Evolutionary conservation across 805 yeast genomes (phyloP).

Genomic region (Starmerella scarabaei): DNA sequence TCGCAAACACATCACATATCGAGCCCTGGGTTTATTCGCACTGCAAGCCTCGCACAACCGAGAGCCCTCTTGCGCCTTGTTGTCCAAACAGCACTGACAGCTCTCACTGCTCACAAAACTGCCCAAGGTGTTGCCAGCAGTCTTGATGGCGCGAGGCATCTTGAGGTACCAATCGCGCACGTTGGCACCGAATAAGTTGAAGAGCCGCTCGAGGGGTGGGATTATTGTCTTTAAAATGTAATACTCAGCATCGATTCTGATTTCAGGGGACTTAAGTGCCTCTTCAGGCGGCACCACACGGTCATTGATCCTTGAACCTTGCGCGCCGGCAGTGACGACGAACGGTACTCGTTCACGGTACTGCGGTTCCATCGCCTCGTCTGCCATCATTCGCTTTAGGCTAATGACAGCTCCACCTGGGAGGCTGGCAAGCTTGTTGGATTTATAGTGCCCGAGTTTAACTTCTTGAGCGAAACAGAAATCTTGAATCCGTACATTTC

Average conservation of each 20-base stretch:
- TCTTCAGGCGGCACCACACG: constrained; percentile 71
- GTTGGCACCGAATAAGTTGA: constrained; percentile 73
- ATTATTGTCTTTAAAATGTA: constrained; percentile 72
- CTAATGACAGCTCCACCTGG: constrained; percentile 91
- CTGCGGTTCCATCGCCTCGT: constrained; percentile 69
- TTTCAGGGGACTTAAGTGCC: constrained; percentile 34
- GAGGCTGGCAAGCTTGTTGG: constrained; percentile 33
- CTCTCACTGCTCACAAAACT: too few relatives aligned
- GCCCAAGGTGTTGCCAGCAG: too few relatives aligned
- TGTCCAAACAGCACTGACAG: too few relatives aligned
- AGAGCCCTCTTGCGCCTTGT: too few relatives aligned
- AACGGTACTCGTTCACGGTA: constrained; percentile 82
- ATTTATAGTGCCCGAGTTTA: constrained; percentile 67
- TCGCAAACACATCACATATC: constrained; percentile 10
- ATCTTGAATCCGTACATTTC: constrained; percentile 58
- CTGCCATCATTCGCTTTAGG: constrained; percentile 45
- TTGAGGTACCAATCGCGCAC: constrained; percentile 62
- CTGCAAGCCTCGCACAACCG: constrained; percentile 5
- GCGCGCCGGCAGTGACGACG: constrained; percentile 51
- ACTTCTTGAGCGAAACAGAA: constrained; percentile 90
- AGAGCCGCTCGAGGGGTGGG: constrained; percentile 80
- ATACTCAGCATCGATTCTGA: constrained; percentile 64
- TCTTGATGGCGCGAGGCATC: constrained; percentile 34
- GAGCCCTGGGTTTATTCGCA: constrained; percentile 7
- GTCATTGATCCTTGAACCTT: constrained; percentile 51